Percentiles rank a stretch among this genome's conserved stretches.
Conservation (phyloP, 768 basidiomycete genomes). For the Lyophyllum semitale region DNA sequence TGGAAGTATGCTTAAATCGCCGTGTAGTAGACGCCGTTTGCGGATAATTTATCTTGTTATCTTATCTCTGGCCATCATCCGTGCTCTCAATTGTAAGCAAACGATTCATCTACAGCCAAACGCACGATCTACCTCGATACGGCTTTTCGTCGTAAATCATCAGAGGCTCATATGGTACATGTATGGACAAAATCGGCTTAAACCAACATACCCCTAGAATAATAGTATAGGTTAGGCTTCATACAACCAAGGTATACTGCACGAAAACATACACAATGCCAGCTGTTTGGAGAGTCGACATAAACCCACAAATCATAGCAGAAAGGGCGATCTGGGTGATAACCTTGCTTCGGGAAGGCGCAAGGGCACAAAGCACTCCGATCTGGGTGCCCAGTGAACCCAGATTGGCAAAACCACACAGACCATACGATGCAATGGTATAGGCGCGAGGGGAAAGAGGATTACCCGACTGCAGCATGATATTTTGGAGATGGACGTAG, state of each 20-base stretch:
- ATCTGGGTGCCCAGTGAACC: conserved; percentile 84
- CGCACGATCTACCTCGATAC: no score
- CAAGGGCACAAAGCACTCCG: conserved; percentile 46
- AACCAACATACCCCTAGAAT: conserved; percentile 24
- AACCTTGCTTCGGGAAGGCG: conserved; percentile 57
- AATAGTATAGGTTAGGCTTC: conserved; percentile 6
- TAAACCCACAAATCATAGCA: conserved; percentile 36
- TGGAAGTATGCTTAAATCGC: no score
- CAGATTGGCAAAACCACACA: conserved; percentile 91
- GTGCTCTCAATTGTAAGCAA: no score
- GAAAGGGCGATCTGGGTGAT: conserved; percentile 73
- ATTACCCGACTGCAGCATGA: conserved; percentile 40
- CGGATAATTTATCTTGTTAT: no score
- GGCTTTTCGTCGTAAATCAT: no score
- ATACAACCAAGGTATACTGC: conserved; percentile 3
- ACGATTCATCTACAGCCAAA: no score
- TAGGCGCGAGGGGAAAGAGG: conserved; percentile 74
- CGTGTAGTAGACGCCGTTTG: no score
- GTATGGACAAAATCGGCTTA: conserved; percentile 1
- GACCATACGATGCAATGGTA: conserved; percentile 83
- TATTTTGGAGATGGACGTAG: conserved; percentile 59
- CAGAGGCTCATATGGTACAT: no score
- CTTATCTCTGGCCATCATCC: no score
- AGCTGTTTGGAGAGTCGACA: conserved; percentile 36
- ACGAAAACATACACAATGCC: conserved; percentile 28